These are phyloP conservation scores for Bipolaris gigantea DNA, from an alignment of 2,329 filamentous ascomycete species.

Conservation along the genomic window DNA sequence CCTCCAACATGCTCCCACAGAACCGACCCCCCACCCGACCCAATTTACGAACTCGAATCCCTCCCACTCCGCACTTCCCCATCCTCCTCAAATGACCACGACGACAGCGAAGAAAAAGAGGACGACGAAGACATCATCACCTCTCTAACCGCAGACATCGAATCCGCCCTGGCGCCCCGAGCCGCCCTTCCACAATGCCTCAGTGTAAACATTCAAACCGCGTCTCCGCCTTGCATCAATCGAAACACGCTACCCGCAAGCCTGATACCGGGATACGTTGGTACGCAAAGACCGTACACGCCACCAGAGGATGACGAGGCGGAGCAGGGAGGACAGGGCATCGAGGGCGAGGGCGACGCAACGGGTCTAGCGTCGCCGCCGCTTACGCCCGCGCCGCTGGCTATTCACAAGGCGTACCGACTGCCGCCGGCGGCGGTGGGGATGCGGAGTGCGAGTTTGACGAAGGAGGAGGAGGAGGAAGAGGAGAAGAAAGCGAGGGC, in stretches of 20 bases:
- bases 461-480: too few species aligned
- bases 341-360: too few species aligned
- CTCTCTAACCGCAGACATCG: slow-evolving; percentile 24
- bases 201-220: neutral
- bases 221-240: neutral
- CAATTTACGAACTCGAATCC: neutral
- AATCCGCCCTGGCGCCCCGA: slow-evolving; percentile 1
- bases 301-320: neutral
- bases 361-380: slow-evolving; percentile 4
- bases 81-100: neutral
- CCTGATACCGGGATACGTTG: neutral
- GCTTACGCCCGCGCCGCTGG: slow-evolving; percentile 5
- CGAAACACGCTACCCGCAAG: neutral
- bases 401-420: slow-evolving; percentile 29
- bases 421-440: slow-evolving; percentile 2
- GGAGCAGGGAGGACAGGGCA: too few species aligned
- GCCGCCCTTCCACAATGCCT: neutral
- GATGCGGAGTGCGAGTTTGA: neutral
- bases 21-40: neutral
- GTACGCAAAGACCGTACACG: neutral
- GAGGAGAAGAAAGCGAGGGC: too few species aligned
- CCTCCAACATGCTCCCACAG: neutral
- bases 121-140: slow-evolving; percentile 14
- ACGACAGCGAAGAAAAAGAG: too few species aligned
- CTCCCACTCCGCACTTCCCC: slow-evolving; percentile 4